A percentile compares a stretch with the other conserved stretches of the same genome.
Evolutionary conservation across 257 asterid genomes (phyloP).

Genomic region (Solanum pinnatisectum): DNA sequence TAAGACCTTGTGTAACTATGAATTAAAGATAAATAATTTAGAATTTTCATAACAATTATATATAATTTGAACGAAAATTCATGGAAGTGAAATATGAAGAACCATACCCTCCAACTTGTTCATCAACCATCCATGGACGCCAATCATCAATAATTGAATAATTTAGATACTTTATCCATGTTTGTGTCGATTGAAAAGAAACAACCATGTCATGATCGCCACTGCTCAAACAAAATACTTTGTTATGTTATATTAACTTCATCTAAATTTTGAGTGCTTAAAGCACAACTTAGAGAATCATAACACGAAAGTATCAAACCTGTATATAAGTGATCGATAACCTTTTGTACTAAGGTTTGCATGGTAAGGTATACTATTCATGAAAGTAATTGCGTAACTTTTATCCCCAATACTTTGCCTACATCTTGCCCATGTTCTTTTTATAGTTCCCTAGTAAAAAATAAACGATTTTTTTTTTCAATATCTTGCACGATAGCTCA

Average conservation of each 20-base stretch:
- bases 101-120: constrained; percentile 41
- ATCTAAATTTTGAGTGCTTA: no score
- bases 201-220: constrained; percentile 15
- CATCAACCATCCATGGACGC: constrained; percentile 24
- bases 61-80: not conserved
- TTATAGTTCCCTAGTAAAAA: not conserved
- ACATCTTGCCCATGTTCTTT: not conserved
- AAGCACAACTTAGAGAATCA: not conserved
- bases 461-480: not conserved
- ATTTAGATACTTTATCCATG: constrained; percentile 7
- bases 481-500: not conserved
- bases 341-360: not conserved
- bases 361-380: not conserved
- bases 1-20: constrained; percentile 25
- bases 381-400: not conserved
- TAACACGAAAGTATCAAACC: not conserved
- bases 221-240: not conserved
- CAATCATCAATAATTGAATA: constrained; percentile 4
- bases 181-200: constrained; percentile 6
- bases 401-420: not conserved
- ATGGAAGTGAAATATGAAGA: not conserved
- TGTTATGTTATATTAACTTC: not conserved
- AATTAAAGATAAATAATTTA: not conserved
- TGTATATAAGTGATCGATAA: not conserved
- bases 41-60: not conserved